Base-by-base conservation (phyloP, 352 stramenopile species). In the Pythium rishiriense region DNA sequence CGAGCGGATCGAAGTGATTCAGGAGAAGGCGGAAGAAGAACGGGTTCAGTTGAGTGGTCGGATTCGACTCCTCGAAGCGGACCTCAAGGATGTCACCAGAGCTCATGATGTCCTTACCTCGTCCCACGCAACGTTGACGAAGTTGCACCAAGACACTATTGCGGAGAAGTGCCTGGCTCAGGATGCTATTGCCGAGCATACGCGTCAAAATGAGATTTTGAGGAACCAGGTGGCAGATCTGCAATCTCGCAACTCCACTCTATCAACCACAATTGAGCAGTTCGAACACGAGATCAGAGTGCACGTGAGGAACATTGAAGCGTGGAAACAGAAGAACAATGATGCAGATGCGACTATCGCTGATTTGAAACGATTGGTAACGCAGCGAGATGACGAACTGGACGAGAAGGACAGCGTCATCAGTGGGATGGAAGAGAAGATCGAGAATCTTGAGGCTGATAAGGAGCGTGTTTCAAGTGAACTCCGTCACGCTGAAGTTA, bases 361-460 rank as follows among this genome's bases (percentile, higher is more conserved):
- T 4, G 25, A 35, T 4, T 29, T 68, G 31, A 26, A 46, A 15
- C 22, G 46, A 26, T 31, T 62, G 19, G 52, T 68, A 10, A 11
- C 51, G 24, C 31, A 51, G 10, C 61, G 61, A 29, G 61, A 68
- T 15, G 61, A 68, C 7, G 61, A 68, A 22, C 43, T 68, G 19
- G 61, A 68, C 25, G 61, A 68, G 45, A 68, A 68, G 31, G 61
- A 68, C 24, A 68, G 61, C 12, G 53, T 58, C 25, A 68, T 68
- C 22, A 68, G 61, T 29, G 61, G 61, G 12, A 68, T 68, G 61
- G 61, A 68, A 21, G 61, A 68, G 26, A 68, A 43, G 25, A 29
- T 68, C 11, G 61, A 68, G 33, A 68, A 62, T n/a, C 61, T 68
- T 1, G 62, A 68, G 35, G 52, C 45, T 17, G 52, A 57, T 11